Evolutionary conservation across 352 stramenopile genomes (phyloP).

Genomic region (Peronosclerospora sorghi): DNA sequence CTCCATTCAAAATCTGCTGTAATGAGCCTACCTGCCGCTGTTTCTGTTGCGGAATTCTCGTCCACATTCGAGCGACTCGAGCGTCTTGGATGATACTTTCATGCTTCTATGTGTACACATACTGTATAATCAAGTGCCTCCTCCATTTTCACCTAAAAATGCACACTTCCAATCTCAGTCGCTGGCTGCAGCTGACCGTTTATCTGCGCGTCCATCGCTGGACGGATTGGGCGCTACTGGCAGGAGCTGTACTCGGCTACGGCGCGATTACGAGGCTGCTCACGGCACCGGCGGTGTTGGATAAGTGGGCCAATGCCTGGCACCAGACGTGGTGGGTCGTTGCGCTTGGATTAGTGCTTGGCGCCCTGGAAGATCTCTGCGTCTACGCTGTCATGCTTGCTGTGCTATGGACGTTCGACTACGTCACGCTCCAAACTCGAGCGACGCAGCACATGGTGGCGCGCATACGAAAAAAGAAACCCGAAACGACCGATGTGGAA

Average conservation of each 20-base stretch:
- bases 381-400: slow-evolving; percentile 20
- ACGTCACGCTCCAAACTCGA: slow-evolving; percentile 15
- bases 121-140: too few species aligned
- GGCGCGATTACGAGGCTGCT: slow-evolving; percentile 22
- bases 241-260: slow-evolving; percentile 19
- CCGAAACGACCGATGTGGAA: slow-evolving; percentile 9
- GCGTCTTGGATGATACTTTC: too few species aligned
- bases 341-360: slow-evolving; percentile 25
- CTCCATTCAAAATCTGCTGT: too few species aligned
- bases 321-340: slow-evolving; percentile 27
- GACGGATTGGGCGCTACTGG: slow-evolving; percentile 32
- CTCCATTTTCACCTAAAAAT: too few species aligned
- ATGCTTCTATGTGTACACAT: too few species aligned
- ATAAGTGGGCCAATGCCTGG: slow-evolving; percentile 48
- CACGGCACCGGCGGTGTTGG: slow-evolving; percentile 16
- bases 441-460: slow-evolving; percentile 2
- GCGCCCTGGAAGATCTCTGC: slow-evolving; percentile 37
- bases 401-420: slow-evolving; percentile 28
- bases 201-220: slow-evolving; percentile 35
- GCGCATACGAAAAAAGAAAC: slow-evolving; percentile 2
- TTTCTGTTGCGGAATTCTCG: too few species aligned
- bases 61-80: too few species aligned
- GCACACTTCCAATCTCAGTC: slow-evolving; percentile 7
- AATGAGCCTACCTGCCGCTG: too few species aligned
- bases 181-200: slow-evolving; percentile 25